Percentiles rank a stretch among this genome's conserved stretches.
phyloP scores from a whole-genome alignment of 2,329 filamentous ascomycete genomes.

The Paracamarosporium sp. region DNA sequence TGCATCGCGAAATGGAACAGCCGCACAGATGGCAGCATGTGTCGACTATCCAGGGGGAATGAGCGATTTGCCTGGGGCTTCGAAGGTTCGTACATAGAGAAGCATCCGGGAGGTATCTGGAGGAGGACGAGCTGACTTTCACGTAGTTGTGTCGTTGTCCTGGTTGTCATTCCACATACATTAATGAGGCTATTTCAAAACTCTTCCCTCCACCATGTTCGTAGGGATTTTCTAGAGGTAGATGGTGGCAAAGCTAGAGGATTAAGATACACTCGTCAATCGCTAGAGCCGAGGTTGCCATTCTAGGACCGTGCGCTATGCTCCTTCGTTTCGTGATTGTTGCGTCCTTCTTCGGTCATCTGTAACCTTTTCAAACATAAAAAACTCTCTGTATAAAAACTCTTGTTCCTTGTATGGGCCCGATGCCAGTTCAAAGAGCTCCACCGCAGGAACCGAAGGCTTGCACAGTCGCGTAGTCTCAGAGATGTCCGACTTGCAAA shows the following conservation, averaged over 20 bases:
- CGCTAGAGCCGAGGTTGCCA: not conserved
- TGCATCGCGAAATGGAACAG: constrained; percentile 11
- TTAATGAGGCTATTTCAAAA: constrained; percentile 19
- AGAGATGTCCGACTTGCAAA: too few species aligned
- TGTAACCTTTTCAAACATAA: too few species aligned
- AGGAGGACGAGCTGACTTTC: not conserved
- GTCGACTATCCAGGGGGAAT: constrained; percentile 18
- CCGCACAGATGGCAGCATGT: constrained; percentile 16
- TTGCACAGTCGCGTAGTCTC: too few species aligned
- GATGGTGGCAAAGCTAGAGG: not conserved
- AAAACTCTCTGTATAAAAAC: too few species aligned
- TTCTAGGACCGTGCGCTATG: too few species aligned
- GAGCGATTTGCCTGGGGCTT: constrained; percentile 19
- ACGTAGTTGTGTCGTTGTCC: constrained; percentile 19
- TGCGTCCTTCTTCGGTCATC: too few species aligned
- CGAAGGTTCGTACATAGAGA: constrained; percentile 10
- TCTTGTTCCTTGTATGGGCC: too few species aligned
- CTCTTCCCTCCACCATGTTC: constrained; percentile 20
- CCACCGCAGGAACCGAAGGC: too few species aligned
- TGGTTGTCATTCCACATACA: constrained; percentile 16
- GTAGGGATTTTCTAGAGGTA: not conserved
- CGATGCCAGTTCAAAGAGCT: too few species aligned
- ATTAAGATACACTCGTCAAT: not conserved
- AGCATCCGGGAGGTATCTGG: not conserved
- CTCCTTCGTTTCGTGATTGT: too few species aligned